Base-by-base conservation (phyloP, 2,329 filamentous ascomycete species). In the Aspergillus intermedius region DNA sequence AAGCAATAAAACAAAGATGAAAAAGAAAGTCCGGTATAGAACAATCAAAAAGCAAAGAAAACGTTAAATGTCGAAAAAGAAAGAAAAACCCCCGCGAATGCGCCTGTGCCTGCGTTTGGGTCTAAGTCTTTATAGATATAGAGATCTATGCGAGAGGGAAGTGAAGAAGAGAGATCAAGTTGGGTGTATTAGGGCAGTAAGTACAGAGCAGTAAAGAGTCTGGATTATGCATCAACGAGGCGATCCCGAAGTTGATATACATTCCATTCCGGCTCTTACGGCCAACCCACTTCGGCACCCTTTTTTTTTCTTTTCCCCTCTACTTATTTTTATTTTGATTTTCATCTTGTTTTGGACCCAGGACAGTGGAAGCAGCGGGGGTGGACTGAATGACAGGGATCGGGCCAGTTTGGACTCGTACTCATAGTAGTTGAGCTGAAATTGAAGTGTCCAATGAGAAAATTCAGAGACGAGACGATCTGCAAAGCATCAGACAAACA, bases 201-300 rank as follows among this genome's bases (percentile, higher is more conserved):
- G 13, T 35, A 35, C 34, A 3, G 13, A n/a, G 8, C 34, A 35
- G n/a, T 35, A 35, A 9, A 30, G 25, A 30, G 25, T 30, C 25
- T 30, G 35, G n/a, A 39, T 39, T 39, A 39, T 39, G 35, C n/a
- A 17, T n/a, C 35, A 10, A 39, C 35, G 35, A 42, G 60, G 56
- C 56, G 60, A 65, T 65, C 61, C 58, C 58, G 60, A 61, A 60
- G 54, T 55, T 54, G 55, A 60, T 60, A 60, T 60, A 60, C 50
- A 58, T 48, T 10, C 42, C 50, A 58, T 48, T 10, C 42, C 15
- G 15, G 15, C 40, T 22, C 23, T 42, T 12, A 30, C 40, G 23
- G 19, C 22, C 40, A 13, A 42, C 22, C 13, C 40, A 42, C 30
- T 41, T 42, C 30, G 25, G 25, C 25, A 12, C 25, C 25, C 25